These are phyloP conservation scores for Neonectria magnoliae DNA, from an alignment of 2,329 filamentous ascomycete species.

Conservation along the genomic window DNA sequence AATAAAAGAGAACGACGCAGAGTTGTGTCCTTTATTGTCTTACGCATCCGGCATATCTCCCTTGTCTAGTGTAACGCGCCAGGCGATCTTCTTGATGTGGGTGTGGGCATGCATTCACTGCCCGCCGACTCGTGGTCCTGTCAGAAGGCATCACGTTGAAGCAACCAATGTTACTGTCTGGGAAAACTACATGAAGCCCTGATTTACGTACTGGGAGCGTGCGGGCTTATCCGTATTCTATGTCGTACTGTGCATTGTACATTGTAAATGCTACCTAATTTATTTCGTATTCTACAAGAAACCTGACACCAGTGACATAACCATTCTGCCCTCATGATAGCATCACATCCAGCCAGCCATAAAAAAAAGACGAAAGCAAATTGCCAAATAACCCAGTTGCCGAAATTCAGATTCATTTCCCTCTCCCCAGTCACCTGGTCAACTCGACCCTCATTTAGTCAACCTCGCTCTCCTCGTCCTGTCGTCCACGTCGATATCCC, in stretches of 20 bases:
- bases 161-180: not conserved
- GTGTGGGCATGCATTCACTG: not conserved
- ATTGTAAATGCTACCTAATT: slow-evolving; percentile 11
- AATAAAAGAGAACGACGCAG: not conserved
- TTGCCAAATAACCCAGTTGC: slow-evolving; percentile 4
- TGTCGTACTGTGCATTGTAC: not conserved
- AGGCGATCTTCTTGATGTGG: not conserved
- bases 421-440: not conserved
- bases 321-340: slow-evolving; percentile 20
- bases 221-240: not conserved
- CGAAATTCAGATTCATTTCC: not conserved
- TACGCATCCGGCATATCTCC: not conserved
- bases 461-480: slow-evolving; percentile 34
- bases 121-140: not conserved
- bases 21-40: not conserved
- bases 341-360: slow-evolving; percentile 14
- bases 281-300: slow-evolving; percentile 24
- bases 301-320: slow-evolving; percentile 16
- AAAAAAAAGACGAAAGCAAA: slow-evolving; percentile 7
- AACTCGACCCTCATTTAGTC: not conserved
- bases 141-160: not conserved
- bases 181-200: not conserved
- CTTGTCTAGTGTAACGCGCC: not conserved
- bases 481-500: slow-evolving; percentile 49
- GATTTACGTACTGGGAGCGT: not conserved